Evolutionary conservation across 495 filamentous ascomycete genomes (phyloP).

Genomic region (Thozetella sp.): DNA sequence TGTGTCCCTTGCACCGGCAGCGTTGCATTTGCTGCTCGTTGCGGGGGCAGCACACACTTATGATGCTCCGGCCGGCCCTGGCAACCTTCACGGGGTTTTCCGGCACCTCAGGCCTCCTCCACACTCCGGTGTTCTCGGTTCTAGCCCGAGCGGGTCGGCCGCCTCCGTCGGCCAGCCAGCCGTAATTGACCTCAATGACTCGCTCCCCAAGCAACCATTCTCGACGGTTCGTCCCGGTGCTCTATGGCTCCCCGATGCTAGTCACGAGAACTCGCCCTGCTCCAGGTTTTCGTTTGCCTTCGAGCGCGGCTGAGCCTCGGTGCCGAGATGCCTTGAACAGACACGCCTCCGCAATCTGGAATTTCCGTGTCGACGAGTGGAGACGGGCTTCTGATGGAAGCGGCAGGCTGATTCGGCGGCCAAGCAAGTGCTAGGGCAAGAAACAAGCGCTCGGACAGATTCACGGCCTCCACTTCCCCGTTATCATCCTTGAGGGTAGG

Average conservation of each 20-base stretch:
- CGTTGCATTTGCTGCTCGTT: neutral
- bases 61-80: neutral
- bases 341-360: no score
- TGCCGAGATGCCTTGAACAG: no score
- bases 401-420: neutral
- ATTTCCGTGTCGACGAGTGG: no score
- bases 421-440: neutral
- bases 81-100: neutral
- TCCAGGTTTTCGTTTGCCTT: no score
- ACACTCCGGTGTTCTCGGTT: neutral
- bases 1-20: neutral
- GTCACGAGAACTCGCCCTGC: no score
- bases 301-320: no score
- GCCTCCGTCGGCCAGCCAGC: neutral
- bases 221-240: no score
- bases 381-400: no score
- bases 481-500: neutral
- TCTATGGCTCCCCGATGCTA: neutral
- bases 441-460: slow-evolving; percentile 1
- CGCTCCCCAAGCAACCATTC: no score
- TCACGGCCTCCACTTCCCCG: neutral
- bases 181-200: neutral
- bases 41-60: neutral
- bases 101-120: neutral
- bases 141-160: neutral